These are phyloP conservation scores for Acer negundo DNA, from an alignment of 345 rosid species.

Conservation along the genomic window DNA sequence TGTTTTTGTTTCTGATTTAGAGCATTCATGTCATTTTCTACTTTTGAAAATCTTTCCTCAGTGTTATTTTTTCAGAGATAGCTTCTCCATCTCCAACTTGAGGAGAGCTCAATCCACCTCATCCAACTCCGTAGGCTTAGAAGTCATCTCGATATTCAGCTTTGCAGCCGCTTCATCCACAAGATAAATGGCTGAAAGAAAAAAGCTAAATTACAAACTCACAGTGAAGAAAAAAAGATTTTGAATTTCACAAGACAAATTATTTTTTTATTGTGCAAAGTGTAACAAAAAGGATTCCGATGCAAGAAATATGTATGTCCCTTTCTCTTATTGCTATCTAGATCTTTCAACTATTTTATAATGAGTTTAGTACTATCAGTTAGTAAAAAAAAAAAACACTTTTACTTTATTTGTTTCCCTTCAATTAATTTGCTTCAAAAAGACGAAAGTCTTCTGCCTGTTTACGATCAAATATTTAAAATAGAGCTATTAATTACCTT, in stretches of 20 bases:
- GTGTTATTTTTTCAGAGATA: conserved; percentile 4
- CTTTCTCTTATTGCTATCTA: no score
- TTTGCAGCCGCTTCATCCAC: conserved; percentile 16
- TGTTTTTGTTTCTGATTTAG: background rate
- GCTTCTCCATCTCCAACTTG: conserved; percentile 3
- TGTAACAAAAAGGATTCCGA: no score
- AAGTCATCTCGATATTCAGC: background rate
- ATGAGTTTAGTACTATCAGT: background rate
- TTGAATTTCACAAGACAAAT: no score
- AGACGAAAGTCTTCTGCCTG: background rate
- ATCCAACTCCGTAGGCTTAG: conserved; percentile 4
- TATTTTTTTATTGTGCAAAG: no score
- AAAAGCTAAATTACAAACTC: no score
- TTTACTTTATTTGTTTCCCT: background rate
- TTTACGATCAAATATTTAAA: no score
- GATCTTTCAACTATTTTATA: background rate
- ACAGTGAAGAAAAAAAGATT: no score
- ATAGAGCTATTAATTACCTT: no score
- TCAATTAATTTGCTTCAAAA: background rate
- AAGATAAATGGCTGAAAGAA: conserved; percentile 3
- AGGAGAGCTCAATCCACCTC: background rate
- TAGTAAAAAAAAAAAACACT: background rate
- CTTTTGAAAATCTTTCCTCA: background rate
- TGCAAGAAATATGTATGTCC: no score
- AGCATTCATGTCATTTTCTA: no score